A percentile compares a stretch with the other conserved stretches of the same genome.
These are phyloP conservation scores for Oryza australiensis DNA, from an alignment of 176 grass and related monocot species.

Conservation along the genomic window DNA sequence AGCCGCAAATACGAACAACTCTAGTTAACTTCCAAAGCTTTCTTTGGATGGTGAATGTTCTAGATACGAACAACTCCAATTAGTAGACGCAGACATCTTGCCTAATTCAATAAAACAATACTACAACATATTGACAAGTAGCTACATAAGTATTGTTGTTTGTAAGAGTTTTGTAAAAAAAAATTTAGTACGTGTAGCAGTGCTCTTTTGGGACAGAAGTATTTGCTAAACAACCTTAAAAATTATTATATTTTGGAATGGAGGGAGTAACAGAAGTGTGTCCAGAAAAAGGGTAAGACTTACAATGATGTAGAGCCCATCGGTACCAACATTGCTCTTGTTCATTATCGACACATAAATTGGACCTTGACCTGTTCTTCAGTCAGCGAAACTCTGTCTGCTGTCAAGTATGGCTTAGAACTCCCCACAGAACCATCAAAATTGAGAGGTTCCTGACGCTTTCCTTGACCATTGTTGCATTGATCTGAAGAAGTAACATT, in stretches of 20 bases:
- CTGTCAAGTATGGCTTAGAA: conserved; percentile 2
- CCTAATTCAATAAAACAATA: neutral
- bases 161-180: too few relatives aligned
- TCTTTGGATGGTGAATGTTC: neutral
- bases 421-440: neutral
- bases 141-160: too few relatives aligned
- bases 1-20: neutral
- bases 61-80: too few relatives aligned
- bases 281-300: neutral
- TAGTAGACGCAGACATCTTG: neutral
- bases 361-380: neutral
- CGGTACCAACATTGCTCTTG: conserved; percentile 15
- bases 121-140: neutral
- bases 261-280: neutral
- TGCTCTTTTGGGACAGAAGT: too few relatives aligned
- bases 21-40: neutral
- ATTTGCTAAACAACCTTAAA: too few relatives aligned
- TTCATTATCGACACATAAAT: conserved; percentile 25
- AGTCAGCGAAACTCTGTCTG: neutral
- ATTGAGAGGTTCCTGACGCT: neutral
- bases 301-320: neutral
- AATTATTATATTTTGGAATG: too few relatives aligned
- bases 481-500: neutral
- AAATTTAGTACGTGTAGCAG: too few relatives aligned
- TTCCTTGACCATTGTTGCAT: neutral